These are phyloP conservation scores for Pythium rhizo-oryzae DNA, from an alignment of 352 stramenopile species.

Conservation along the genomic window DNA sequence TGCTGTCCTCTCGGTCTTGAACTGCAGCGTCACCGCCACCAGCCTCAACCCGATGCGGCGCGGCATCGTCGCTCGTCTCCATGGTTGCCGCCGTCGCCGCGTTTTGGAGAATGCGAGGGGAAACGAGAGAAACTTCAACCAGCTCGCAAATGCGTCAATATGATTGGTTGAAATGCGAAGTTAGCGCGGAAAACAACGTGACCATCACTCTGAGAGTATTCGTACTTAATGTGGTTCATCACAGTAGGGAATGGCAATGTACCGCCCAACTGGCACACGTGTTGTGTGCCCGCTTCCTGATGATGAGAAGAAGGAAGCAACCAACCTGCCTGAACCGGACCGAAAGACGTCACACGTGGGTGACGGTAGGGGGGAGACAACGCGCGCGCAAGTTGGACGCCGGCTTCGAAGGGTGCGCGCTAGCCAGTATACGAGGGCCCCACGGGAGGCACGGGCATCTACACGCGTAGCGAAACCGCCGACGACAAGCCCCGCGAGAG, in stretches of 20 bases:
- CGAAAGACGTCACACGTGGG: not conserved
- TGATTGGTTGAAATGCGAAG: constrained; percentile 27
- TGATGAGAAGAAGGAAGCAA: constrained; percentile 2
- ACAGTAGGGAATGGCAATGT: not conserved
- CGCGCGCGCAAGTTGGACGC: not conserved
- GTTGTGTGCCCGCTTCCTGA: not conserved
- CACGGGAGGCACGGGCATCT: not conserved
- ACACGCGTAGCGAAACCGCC: too few relatives aligned
- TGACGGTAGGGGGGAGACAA: not conserved
- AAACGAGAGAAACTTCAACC: constrained; percentile 24
- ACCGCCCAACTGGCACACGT: constrained; percentile 1
- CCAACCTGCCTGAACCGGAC: not conserved
- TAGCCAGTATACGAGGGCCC: not conserved
- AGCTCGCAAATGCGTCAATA: not conserved
- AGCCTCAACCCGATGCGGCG: constrained; percentile 4
- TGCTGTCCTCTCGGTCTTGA: not conserved
- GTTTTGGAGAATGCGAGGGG: not conserved
- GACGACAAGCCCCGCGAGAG: not conserved
- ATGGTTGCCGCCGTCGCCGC: constrained; percentile 2
- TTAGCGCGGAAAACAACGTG: constrained; percentile 6
- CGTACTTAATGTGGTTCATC: not conserved
- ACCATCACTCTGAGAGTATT: constrained; percentile 20
- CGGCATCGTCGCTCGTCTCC: not conserved
- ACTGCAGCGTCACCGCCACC: not conserved
- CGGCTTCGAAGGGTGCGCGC: too few relatives aligned